phyloP scores from a whole-genome alignment of 305 asterid species.

The Solanum chacoense region DNA sequence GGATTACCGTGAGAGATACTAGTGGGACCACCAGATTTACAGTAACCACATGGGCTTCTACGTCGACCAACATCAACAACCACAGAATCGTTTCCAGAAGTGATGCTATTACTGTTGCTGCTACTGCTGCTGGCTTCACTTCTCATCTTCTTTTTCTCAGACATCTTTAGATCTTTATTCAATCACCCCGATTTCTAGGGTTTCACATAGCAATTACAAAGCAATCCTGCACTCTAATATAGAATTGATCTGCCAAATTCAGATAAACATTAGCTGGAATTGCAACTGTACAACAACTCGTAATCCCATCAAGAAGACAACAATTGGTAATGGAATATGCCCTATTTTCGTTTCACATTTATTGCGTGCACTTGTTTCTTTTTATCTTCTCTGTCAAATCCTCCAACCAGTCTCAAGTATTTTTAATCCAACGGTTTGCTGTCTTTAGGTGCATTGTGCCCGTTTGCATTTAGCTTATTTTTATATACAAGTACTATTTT shows the following conservation, averaged over 20 bases:
- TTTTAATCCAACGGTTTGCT: background rate
- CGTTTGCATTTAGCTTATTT: background rate
- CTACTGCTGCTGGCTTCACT: slow-evolving; percentile 89
- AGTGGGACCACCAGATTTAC: slow-evolving; percentile 57
- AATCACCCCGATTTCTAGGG: background rate
- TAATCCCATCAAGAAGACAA: background rate
- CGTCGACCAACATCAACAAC: slow-evolving; percentile 66
- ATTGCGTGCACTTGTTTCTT: background rate
- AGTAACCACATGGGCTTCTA: slow-evolving; percentile 81
- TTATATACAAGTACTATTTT: too few relatives aligned
- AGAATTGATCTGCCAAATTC: background rate
- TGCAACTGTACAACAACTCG: background rate
- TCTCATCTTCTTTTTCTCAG: slow-evolving; percentile 61
- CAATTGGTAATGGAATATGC: background rate
- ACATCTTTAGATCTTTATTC: slow-evolving; percentile 31
- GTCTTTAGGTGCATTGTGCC: background rate
- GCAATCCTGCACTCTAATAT: background rate
- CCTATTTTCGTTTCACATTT: background rate
- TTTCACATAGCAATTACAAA: background rate
- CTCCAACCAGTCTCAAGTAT: background rate
- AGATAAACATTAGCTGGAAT: background rate
- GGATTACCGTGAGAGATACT: slow-evolving; percentile 73
- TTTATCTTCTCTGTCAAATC: background rate
- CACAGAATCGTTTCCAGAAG: slow-evolving; percentile 48
- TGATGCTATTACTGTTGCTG: slow-evolving; percentile 36